phyloP scores from a whole-genome alignment of 768 basidiomycete genomes.

The Trametes elegans region DNA sequence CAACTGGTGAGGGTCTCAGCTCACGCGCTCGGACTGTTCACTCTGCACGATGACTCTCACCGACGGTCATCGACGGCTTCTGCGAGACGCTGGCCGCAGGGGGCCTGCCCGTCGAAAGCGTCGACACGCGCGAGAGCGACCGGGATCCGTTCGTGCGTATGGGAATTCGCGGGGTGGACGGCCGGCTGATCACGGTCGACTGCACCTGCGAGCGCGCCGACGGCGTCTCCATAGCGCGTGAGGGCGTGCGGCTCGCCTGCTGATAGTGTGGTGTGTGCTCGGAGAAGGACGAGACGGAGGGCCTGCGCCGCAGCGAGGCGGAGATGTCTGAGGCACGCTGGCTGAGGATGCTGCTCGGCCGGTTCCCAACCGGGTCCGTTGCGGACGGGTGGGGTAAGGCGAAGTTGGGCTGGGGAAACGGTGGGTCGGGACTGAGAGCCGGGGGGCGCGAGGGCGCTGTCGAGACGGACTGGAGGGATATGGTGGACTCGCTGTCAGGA shows the following conservation, averaged over 20 bases:
- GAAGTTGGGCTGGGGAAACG: neutral
- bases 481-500: slow-evolving; percentile 12
- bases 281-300: neutral
- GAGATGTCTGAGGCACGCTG: neutral
- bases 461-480: slow-evolving; percentile 6
- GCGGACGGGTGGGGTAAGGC: neutral
- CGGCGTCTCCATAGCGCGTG: neutral
- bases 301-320: neutral
- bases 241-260: neutral
- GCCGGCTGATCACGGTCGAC: slow-evolving; percentile 2
- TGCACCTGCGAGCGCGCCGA: neutral
- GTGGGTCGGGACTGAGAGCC: neutral
- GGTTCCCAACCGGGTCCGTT: neutral
- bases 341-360: neutral
- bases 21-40: no score
- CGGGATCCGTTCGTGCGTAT: neutral
- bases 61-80: slow-evolving; percentile 7
- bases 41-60: neutral
- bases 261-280: neutral
- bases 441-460: neutral
- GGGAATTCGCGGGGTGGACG: slow-evolving; percentile 3
- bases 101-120: neutral
- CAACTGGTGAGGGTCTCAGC: neutral
- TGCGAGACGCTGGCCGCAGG: neutral
- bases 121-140: neutral